Evolutionary conservation across 768 basidiomycete species (phyloP), one percentile per base, ranked within the genome.

Genomic region (Tylopilus sp.): DNA sequence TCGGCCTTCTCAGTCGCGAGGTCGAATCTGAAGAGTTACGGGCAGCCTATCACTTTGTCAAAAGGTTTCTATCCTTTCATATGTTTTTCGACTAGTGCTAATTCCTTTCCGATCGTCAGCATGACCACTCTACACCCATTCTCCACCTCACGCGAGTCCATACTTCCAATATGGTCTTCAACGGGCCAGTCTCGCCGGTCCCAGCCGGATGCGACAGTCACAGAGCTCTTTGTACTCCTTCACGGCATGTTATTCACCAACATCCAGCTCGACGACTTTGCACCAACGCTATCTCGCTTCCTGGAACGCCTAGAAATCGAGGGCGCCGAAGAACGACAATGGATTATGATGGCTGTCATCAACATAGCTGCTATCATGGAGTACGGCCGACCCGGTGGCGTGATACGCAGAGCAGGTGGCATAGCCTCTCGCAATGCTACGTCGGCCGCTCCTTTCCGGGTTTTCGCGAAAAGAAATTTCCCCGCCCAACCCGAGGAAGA

Each of bases 181-280:
- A 71, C 82, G 3, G 77, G 86, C 0, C 68, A 69, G 53, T 75
- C 82, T 7, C 80, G 84, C 17, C 85, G 92, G 3, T 79, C 84
- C 15, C 77, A 78, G 10, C 86, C 94, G 2, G 93, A 95, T 57
- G 82, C 88, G 6, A 75, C 73, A 2, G 78, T 77, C 0, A 69
- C 86, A 1, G 92, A 94, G 22, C 77, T 97, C 0, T 99, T 98
- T 57, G 82, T 98, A 28, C 81, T 92, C 11, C 75, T 99, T 1
- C 97, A 98, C 52, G 95, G 97, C 23, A 95, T 98, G 93, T 78
- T 99, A 1, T 98, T 98, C 72, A 98, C 97, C 13, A 86, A 89
- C 57, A 92, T 97, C 56, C 81, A 94, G 57, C 82, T 99, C 23
- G 97, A 99, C 67, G 89, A 94, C 65, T 98, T 98, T 64, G 71